Evolutionary conservation across 768 basidiomycete genomes (phyloP).

Genomic region (Rhodotorula toruloides): DNA sequence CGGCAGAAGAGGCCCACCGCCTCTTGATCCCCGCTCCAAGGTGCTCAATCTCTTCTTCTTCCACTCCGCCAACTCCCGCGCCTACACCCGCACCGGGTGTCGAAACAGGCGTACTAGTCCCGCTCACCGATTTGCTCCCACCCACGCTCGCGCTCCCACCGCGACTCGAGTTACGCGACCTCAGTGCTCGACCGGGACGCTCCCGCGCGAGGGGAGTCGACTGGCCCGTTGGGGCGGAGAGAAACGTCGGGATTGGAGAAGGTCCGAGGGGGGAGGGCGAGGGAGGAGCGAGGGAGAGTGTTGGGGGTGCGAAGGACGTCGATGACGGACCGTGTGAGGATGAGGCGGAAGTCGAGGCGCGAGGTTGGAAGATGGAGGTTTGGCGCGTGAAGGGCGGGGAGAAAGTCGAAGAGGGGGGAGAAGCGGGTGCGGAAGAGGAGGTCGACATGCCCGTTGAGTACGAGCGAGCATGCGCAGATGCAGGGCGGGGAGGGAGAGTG

Average conservation of each 20-base stretch:
- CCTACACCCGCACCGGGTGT: too few relatives aligned
- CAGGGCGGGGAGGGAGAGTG: constrained; percentile 1
- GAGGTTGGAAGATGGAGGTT: background rate
- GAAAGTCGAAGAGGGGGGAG: constrained; percentile 25
- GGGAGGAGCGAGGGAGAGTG: too few relatives aligned
- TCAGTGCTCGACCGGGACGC: too few relatives aligned
- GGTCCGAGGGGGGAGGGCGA: too few relatives aligned
- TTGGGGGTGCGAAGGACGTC: background rate
- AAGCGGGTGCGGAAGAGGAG: constrained; percentile 19
- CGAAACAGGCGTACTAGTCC: too few relatives aligned
- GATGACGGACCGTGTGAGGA: background rate
- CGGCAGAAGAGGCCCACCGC: background rate
- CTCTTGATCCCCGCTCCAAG: background rate
- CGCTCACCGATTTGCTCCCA: too few relatives aligned
- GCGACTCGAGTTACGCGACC: too few relatives aligned
- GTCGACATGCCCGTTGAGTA: background rate
- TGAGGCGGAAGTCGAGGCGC: background rate
- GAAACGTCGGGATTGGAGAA: too few relatives aligned
- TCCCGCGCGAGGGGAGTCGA: too few relatives aligned
- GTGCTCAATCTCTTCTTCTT: background rate
- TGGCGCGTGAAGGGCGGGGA: constrained; percentile 12
- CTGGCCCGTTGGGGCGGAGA: too few relatives aligned
- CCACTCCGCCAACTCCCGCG: too few relatives aligned
- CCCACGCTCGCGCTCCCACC: too few relatives aligned
- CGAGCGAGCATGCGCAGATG: background rate